A percentile compares a stretch with the other conserved stretches of the same genome.
phyloP scores from a whole-genome alignment of 2,329 filamentous ascomycete genomes.

The Penicillium sp. region DNA sequence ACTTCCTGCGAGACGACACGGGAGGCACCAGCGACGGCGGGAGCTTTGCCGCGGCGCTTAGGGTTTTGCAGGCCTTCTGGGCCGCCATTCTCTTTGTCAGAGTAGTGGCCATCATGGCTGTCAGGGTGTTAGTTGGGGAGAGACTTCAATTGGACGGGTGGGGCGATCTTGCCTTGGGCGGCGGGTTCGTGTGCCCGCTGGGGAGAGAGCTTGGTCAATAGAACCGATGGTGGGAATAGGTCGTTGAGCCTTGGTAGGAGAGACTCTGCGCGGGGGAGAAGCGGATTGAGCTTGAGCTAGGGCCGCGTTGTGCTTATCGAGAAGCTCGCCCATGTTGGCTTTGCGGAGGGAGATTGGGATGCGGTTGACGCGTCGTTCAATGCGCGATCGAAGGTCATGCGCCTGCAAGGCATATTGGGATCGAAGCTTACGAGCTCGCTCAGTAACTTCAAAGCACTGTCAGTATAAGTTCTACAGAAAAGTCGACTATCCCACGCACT shows the following conservation, averaged over 20 bases:
- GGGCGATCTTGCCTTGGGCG: constrained; percentile 32
- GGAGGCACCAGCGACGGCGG: constrained; percentile 37
- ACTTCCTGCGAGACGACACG: constrained; percentile 46
- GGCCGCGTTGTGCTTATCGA: constrained; percentile 52
- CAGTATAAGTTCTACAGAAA: constrained; percentile 2
- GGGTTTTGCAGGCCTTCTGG: constrained; percentile 60
- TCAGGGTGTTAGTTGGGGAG: constrained; percentile 1
- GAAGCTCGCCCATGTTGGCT: constrained; percentile 77
- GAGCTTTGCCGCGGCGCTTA: constrained; percentile 64
- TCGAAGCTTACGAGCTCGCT: constrained; percentile 81
- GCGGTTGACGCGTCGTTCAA: constrained; percentile 91
- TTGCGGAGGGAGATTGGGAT: constrained; percentile 79
- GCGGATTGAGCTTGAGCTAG: constrained; percentile 27
- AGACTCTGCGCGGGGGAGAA: constrained; percentile 34
- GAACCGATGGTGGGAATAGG: constrained; percentile 30
- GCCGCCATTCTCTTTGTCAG: constrained; percentile 72
- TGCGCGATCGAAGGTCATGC: constrained; percentile 77
- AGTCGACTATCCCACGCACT: constrained; percentile 56
- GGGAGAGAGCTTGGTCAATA: constrained; percentile 29
- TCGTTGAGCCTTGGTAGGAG: constrained; percentile 31
- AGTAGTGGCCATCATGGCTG: constrained; percentile 64
- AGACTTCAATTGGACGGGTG: neutral
- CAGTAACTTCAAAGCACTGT: constrained; percentile 64
- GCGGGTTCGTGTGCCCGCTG: constrained; percentile 31
- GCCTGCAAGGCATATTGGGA: constrained; percentile 88